Base-by-base conservation (phyloP, 78 protist species). In the Isochrysis galbana region DNA sequence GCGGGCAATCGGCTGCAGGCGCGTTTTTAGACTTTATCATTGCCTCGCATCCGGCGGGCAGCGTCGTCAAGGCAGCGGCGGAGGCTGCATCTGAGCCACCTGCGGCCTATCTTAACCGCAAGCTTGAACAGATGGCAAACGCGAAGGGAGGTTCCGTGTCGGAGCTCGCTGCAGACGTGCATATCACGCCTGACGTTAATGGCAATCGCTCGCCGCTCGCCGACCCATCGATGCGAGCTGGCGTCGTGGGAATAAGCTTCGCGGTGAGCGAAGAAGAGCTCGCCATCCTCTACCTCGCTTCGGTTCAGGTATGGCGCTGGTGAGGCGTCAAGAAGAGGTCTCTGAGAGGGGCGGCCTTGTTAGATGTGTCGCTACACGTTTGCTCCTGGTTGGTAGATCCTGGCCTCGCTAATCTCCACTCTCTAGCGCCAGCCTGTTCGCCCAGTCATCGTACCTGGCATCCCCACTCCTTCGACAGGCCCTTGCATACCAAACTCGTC, bases 121-220 rank as follows among this genome's bases (percentile, higher is more conserved):
- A 11, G 2, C 42, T 41, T 46, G 47, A 77, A 14, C n/a, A 41
- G 47, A 0, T 23, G 32, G 47, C 48, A n/a, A 5, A n/a, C 47
- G 86, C 86, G 86, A 29, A 1, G 32, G 47, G 42, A 7, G n/a
- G 2, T 5, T 2, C 45, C 4, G 34, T 17, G 10, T 17, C 42
- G 42, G 26, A 1, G 36, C 48, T 41, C 47, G 47, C 47, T n/a
- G 26, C 47, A 5, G 86, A 77, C 47, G 47, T 94, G 61, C 61
- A 51, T 14, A 14, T 51, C 29, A 51, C 61, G 61, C 61, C 61
- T 51, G 70, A 94, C 83, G 10, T 92, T 44, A 44, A 7, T 17
- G 95, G 95, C 70, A 94, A 94, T 42, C 90, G 95, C 72, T 61
- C 89, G 25, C 95, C 95, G 32, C 45, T 92, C 39, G 91, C 94